These are phyloP conservation scores for Fusarium pseudocircinatum DNA, from an alignment of 2,329 filamentous ascomycete species.

Conservation along the genomic window DNA sequence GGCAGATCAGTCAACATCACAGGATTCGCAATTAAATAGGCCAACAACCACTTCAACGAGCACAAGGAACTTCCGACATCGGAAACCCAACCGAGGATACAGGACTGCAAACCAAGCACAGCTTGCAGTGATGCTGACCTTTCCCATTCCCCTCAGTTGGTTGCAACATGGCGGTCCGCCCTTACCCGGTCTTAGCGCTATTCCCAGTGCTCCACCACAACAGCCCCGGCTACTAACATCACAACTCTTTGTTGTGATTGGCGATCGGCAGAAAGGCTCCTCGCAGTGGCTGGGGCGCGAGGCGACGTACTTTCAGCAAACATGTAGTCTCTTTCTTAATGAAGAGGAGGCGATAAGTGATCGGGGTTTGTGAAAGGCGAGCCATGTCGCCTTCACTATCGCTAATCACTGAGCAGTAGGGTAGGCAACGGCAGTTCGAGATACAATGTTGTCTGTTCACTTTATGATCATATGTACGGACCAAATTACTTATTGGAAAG, in stretches of 20 bases:
- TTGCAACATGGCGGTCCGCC: not conserved
- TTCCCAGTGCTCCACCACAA: not conserved
- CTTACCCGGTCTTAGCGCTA: slow-evolving; percentile 1
- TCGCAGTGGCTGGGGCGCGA: rapidly evolving
- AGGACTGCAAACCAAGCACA: not conserved
- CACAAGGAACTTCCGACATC: not conserved
- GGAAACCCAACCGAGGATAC: not conserved
- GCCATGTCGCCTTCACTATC: not conserved
- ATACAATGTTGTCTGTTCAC: too few species aligned
- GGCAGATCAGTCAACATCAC: not conserved
- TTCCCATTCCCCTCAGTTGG: not conserved
- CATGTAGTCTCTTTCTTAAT: not conserved
- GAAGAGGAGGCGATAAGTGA: not conserved
- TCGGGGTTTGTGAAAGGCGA: not conserved
- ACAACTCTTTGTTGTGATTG: not conserved
- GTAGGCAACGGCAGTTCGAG: not conserved
- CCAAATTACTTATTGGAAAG: too few species aligned
- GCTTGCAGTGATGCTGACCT: not conserved
- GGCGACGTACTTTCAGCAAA: not conserved
- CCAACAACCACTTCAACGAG: not conserved
- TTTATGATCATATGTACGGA: too few species aligned
- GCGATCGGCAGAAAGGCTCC: not conserved
- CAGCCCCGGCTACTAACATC: not conserved
- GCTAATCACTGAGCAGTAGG: not conserved
- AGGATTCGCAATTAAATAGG: not conserved